These are phyloP conservation scores for Incumbomyces delicatus DNA, from an alignment of 2,329 filamentous ascomycete genomes.

Conservation along the genomic window DNA sequence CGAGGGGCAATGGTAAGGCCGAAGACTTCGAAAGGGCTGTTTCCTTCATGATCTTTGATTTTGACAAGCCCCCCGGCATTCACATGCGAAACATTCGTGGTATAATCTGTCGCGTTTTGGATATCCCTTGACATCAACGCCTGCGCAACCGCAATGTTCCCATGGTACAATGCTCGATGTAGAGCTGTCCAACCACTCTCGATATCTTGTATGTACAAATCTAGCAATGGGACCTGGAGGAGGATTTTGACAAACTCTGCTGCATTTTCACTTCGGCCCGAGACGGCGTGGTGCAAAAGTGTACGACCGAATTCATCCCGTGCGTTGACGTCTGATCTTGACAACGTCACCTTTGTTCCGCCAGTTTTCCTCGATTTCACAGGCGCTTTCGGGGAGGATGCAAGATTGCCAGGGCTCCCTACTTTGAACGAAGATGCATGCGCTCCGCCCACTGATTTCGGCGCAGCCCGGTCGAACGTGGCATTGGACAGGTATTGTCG, in stretches of 20 bases:
- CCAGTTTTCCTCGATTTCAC: slow-evolving; percentile 21
- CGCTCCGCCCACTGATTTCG: slow-evolving; percentile 24
- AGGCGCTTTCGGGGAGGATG: slow-evolving; percentile 34
- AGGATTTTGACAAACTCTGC: slow-evolving; percentile 67
- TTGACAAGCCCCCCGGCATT: slow-evolving; percentile 68
- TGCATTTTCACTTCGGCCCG: slow-evolving; percentile 60
- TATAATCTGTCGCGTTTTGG: slow-evolving; percentile 53
- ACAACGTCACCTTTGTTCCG: slow-evolving; percentile 29
- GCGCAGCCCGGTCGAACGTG: slow-evolving; percentile 37
- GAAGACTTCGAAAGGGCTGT: slow-evolving; percentile 89
- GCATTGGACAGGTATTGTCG: slow-evolving; percentile 73
- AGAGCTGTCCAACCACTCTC: slow-evolving; percentile 96
- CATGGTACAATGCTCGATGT: slow-evolving; percentile 80
- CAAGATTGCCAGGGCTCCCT: slow-evolving; percentile 31
- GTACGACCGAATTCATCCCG: slow-evolving; percentile 75
- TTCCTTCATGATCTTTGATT: slow-evolving; percentile 89
- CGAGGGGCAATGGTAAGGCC: slow-evolving; percentile 74
- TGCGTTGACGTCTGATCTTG: slow-evolving; percentile 66
- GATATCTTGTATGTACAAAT: slow-evolving; percentile 75
- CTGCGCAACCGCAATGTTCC: slow-evolving; percentile 78
- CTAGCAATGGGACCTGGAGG: slow-evolving; percentile 69
- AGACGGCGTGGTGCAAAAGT: slow-evolving; percentile 72
- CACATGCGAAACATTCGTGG: slow-evolving; percentile 48
- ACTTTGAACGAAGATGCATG: slow-evolving; percentile 34
- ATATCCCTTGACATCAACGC: slow-evolving; percentile 71